Base-by-base conservation (phyloP, 2,329 filamentous ascomycete species). In the Apiospora malaysiana region DNA sequence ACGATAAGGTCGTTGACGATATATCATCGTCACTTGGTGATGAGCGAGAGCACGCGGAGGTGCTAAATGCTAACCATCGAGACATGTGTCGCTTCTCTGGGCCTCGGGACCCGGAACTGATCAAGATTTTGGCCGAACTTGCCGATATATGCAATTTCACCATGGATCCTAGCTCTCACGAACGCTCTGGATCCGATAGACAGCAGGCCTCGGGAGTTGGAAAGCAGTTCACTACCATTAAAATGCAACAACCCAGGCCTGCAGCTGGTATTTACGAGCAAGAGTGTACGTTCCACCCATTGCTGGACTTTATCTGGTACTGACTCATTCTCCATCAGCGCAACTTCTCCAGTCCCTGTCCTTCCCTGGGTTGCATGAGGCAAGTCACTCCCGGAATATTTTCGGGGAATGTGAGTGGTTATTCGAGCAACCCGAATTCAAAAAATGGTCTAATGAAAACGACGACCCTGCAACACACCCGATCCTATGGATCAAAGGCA, bases 1-100 rank as follows among this genome's bases (percentile, higher is more conserved):
- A 59, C 8, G 70, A 73, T 67, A 74, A 75, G 63, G 72, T 76
- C 4, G 75, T 76, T 5, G 74, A 73, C 0, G 72, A 75, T 27
- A 69, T 59, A 23, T 75, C 74, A 0, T 76, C 75, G 0, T 27
- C 68, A 2, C 45, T 76, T 25, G 75, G 72, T 6, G 71, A 75
- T 40, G 16, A 49, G 0, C 46, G 75, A 2, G 74, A 76, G 27
- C 56, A 65, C 1, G 72, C 74, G 16, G 74, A 75, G 63, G 72
- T 70, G 0, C 65, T 76, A 0, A 71, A 73, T 10, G 72, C 73
- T 0, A 74, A 76, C 51, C 75, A 75, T 9, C 70, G 68, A 69
- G 71, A 73, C 1, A 74, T 76, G 71, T 74, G 73, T 25, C 69
- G 72, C 12, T 76, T 73, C n/a, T 42, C 51, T 1, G 70, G 68